Evolutionary conservation across 208 protist genomes (phyloP), one percentile per base, ranked within the genome.

Genomic region (Novymonas esmeraldas): DNA sequence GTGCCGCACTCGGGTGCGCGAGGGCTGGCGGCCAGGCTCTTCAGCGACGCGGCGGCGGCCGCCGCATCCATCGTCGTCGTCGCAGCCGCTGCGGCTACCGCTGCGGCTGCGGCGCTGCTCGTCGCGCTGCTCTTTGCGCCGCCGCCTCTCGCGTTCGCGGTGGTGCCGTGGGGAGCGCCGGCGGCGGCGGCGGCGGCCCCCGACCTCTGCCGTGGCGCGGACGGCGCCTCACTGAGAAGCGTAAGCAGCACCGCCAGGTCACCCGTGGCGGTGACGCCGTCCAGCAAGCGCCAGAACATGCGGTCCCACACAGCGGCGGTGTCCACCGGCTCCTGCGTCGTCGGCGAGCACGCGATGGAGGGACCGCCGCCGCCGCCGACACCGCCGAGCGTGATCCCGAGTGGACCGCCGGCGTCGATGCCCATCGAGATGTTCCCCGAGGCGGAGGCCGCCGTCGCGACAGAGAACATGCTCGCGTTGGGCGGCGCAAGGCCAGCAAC

Each of bases 271-370:
- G 65, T 74, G 64, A 50, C 36, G 55, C 78, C 78, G 28, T 67
- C 69, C n/a, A 83, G 61, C 26, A 84, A 74, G 22, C 68, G 51
- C 78, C 78, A 84, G 61, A 84, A 84, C 44, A 63, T 64, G 42
- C 61, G 52, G 28, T 84, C 73, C 73, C 78, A 84, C 60, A 79
- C 70, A 34, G 41, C 48, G 16, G 70, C 70, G 18, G 70, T 65
- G 56, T 64, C 70, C 49, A 76, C 70, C 39, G 70, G 70, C 6
- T 68, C 70, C 38, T 49, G 70, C 46, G 42, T 39, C 4, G 36
- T 59, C 20, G 62, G 16, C 18, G 46, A 64, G 55, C 48, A 55
- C 39, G n/a, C 22, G 22, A 56, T 18, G 13, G 50, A 36, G 38
- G 56, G 49, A 16, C 26, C 41, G 22, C 26, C 50, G 14, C n/a